phyloP scores from a whole-genome alignment of 495 filamentous ascomycete species.

The Neurospora sp. region DNA sequence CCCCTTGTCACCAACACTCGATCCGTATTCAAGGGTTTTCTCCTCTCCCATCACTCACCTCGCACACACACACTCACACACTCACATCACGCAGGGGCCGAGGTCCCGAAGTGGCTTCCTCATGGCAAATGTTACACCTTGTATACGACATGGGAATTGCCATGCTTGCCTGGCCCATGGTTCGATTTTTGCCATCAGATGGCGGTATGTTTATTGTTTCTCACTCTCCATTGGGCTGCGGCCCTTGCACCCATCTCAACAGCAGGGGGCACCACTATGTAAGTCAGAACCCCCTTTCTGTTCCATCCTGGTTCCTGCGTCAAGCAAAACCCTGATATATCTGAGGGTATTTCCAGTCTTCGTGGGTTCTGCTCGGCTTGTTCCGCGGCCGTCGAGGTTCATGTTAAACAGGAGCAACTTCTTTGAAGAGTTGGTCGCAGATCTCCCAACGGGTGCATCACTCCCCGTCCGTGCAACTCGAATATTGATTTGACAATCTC shows the following conservation, averaged over 20 bases:
- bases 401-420: background rate
- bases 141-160: background rate
- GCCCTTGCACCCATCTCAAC: background rate
- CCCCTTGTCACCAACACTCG: background rate
- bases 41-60: background rate
- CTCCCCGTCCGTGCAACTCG: background rate
- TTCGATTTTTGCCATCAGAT: background rate
- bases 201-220: background rate
- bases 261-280: background rate
- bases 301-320: background rate
- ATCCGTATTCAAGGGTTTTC: background rate
- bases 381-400: background rate
- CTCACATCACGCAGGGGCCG: background rate
- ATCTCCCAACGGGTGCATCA: background rate
- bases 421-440: background rate
- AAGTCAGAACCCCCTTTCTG: background rate
- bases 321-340: background rate
- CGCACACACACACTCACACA: background rate
- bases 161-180: background rate
- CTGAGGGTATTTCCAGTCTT: background rate
- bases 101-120: background rate
- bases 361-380: background rate
- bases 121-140: background rate
- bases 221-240: background rate
- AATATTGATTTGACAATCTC: background rate